phyloP scores from a whole-genome alignment of 805 yeast genomes.

The Saccharomycopsis lassenensis region DNA sequence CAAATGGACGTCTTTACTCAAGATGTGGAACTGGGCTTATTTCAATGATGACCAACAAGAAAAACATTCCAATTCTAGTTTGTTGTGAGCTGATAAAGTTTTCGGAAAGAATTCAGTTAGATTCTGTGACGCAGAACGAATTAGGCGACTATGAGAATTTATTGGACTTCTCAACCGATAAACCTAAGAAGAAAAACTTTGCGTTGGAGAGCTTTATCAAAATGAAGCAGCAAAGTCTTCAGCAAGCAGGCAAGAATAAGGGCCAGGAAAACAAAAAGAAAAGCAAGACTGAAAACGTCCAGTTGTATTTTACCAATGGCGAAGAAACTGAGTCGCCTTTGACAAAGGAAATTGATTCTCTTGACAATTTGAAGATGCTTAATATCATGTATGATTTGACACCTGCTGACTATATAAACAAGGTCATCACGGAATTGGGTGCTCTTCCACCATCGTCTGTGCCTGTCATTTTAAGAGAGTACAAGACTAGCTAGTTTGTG shows the following conservation, averaged over 20 bases:
- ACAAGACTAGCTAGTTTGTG: slow-evolving; percentile 38
- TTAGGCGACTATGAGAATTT: slow-evolving; percentile 72
- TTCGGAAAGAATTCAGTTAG: slow-evolving; percentile 89
- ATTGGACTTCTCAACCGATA: slow-evolving; percentile 38
- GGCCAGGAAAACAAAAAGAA: slow-evolving; percentile 21
- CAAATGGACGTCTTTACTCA: slow-evolving; percentile 87
- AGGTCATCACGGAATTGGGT: slow-evolving; percentile 92
- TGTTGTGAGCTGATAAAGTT: slow-evolving; percentile 94
- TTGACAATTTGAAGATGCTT: slow-evolving; percentile 50
- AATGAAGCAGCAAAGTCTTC: slow-evolving; percentile 17
- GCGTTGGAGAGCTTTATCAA: slow-evolving; percentile 55
- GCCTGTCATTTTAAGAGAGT: slow-evolving; percentile 92
- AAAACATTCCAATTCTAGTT: slow-evolving; percentile 88
- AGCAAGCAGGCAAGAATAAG: slow-evolving; percentile 22
- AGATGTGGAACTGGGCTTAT: slow-evolving; percentile 92
- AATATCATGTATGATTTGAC: slow-evolving; percentile 89
- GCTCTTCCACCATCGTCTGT: slow-evolving; percentile 97
- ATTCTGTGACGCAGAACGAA: slow-evolving; percentile 90
- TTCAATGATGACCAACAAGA: slow-evolving; percentile 80
- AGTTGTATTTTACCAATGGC: slow-evolving; percentile 20
- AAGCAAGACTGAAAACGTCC: slow-evolving; percentile 23
- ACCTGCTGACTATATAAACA: slow-evolving; percentile 87
- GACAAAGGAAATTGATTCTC: slow-evolving; percentile 22
- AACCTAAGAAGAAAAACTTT: slow-evolving; percentile 44
- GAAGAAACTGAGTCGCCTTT: slow-evolving; percentile 20